Evolutionary conservation across 257 asterid species (phyloP).

Genomic region (Nicotiana knightiana): DNA sequence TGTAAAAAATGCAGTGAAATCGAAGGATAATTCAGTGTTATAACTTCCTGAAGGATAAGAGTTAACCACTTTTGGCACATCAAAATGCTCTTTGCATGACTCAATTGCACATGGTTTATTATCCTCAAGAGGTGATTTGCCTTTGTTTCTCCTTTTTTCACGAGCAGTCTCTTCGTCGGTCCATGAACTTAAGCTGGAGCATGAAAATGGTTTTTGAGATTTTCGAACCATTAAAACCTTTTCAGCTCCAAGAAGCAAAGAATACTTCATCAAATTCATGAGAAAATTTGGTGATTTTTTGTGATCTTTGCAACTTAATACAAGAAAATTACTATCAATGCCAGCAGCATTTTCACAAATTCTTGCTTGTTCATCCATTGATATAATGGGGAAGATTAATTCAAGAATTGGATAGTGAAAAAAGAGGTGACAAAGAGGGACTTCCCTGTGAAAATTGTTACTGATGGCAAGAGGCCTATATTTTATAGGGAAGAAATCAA

Average conservation of each 20-base stretch:
- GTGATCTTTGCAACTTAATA: neutral
- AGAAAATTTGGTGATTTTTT: conserved; percentile 10
- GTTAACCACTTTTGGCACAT: conserved; percentile 5
- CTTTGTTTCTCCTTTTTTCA: conserved; percentile 5
- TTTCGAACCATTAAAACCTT: conserved; percentile 36
- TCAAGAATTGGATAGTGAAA: neutral
- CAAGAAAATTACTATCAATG: conserved; percentile 20
- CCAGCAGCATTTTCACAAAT: conserved; percentile 10
- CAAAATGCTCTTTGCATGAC: neutral
- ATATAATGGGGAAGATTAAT: conserved; percentile 11
- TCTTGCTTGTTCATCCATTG: conserved; percentile 36
- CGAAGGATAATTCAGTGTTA: conserved; percentile 18
- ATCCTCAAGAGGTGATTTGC: neutral
- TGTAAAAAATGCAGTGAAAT: conserved; percentile 21
- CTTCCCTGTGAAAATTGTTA: conserved; percentile 11
- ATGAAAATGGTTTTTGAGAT: conserved; percentile 2
- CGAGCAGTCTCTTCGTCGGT: neutral
- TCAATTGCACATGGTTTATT: neutral
- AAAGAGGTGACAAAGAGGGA: conserved; percentile 8
- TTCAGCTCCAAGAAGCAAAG: conserved; percentile 44
- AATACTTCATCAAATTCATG: conserved; percentile 19
- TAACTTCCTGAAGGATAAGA: neutral
- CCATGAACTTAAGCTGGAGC: conserved; percentile 9
- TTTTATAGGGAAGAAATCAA: conserved; percentile 22
- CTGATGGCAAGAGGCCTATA: neutral